These are phyloP conservation scores for Hypoxylon sp. DNA, from an alignment of 2,329 filamentous ascomycete species.

Conservation along the genomic window DNA sequence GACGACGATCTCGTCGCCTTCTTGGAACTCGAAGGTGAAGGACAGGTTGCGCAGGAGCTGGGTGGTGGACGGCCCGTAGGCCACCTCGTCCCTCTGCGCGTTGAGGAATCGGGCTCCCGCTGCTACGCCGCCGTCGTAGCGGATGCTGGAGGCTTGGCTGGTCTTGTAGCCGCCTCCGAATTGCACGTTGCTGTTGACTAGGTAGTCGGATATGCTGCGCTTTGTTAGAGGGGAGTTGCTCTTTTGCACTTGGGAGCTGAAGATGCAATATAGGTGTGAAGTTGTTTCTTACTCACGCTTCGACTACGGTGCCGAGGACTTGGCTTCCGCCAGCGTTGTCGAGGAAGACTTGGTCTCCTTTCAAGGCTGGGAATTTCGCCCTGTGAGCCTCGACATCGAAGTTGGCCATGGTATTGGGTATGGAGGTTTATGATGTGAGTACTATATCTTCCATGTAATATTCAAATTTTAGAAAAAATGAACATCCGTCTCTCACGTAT, in stretches of 20 bases:
- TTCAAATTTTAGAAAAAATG: no score
- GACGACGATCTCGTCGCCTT: conserved; percentile 73
- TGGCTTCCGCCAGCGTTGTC: conserved; percentile 84
- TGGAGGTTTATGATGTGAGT: no score
- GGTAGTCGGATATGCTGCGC: conserved; percentile 69
- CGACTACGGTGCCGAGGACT: conserved; percentile 70
- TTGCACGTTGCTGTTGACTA: conserved; percentile 76
- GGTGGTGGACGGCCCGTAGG: conserved; percentile 72
- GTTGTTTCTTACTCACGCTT: conserved; percentile 61
- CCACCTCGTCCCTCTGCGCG: conserved; percentile 69
- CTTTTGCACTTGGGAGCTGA: no score
- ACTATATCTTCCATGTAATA: no score
- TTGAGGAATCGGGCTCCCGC: conserved; percentile 77
- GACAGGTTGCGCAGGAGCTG: conserved; percentile 79
- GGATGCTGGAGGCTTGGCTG: conserved; percentile 65
- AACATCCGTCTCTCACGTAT: no score
- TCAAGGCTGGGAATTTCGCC: conserved; percentile 72
- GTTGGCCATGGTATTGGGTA: conserved; percentile 40
- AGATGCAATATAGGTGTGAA: no score
- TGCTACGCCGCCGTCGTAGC: conserved; percentile 67
- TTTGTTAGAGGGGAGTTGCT: neutral
- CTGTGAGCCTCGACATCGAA: conserved; percentile 66
- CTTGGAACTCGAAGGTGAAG: conserved; percentile 59
- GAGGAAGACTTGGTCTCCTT: conserved; percentile 73
- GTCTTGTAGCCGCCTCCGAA: conserved; percentile 75